Base-by-base conservation (phyloP, 495 filamentous ascomycete species). In the Haplographium delicatum region DNA sequence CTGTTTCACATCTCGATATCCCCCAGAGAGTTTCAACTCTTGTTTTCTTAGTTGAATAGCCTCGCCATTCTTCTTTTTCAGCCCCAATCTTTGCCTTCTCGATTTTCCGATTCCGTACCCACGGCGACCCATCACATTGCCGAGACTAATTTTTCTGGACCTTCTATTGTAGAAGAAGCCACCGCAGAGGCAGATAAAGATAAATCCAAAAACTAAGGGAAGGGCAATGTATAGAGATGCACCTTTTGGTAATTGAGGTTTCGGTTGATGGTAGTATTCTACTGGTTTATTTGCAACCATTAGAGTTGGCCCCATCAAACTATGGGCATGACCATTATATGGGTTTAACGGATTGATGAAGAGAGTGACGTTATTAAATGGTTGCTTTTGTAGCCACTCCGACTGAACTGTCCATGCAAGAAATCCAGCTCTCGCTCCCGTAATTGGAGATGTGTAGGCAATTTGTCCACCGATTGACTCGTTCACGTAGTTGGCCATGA, bases 41-140 rank as follows among this genome's bases (percentile, higher is more conserved):
- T 50, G 55, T n/a, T 58, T 44, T 20, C 35, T 33, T 18, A 58
- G 25, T 24, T 35, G 18, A 19, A 58, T 58, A 13, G 38, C 44
- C 13, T 31, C 50, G 4, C n/a, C 23, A 16, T 53, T 57, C 38
- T 53, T 53, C 24, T 49, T 51, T 15, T 38, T 28, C n/a, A 53
- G 22, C 15, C 55, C 55, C 23, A 58, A 10, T 34, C 55, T 44
- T 34, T 58, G 50, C 4, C 25, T 19, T 3, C 44, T 35, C 5
- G 55, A 58, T 30, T 58, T 45, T 2, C 50, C 49, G 18, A 42
- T 18, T 15, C 55, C 55, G 24, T 58, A 58, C 13, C 55, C 55
- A 1, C 55, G 26, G n/a, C 55, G 44, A 11, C 55, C 55, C 55
- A 58, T 58, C 1, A 58, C 45, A 33, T 53, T 58, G 9, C 55